Evolutionary conservation across 257 asterid genomes (phyloP), one percentile per base, ranked within the genome.

Genomic region (Verbascum thapsus): DNA sequence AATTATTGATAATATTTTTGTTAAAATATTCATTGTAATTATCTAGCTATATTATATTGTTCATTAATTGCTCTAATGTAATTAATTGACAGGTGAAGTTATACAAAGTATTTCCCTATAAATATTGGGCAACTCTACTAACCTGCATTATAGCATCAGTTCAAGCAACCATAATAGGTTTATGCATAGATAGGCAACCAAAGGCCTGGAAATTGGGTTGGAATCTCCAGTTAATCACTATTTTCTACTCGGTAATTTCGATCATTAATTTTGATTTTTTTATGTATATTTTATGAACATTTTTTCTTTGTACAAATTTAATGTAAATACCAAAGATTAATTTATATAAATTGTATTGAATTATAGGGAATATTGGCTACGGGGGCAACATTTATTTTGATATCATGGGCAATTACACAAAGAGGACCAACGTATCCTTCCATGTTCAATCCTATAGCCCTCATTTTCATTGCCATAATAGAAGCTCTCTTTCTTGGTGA

Each of bases 391-490:
- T 83, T 83, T 63, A 73, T 76, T 64, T 30, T 85, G 55, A 30
- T 83, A 4, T 79, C 87, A 35, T 74, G 79, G 86, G 76, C 82
- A 40, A 60, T 88, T 7, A 2, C 80, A 20, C 48, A 71, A 66
- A 73, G 59, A 39, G 96, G 94, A 26, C 91, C 94, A 0, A 81
- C 91, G 0, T 88, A 88, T 43, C 88, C 91, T 10, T 76, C 96
- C 1, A 83, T 88, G 85, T 88, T 83, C 71, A 88, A 83, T 53
- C 94, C 96, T 19, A n/a, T 83, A 22, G 53, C 83, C 0, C 72
- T 85, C 2, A 71, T 88, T 53, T 55, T 71, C 8, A 69, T 85
- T 6, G 77, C 88, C 7, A 35, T 81, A 3, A 1, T 60, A 0
- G 96, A 88, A 73, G 77, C 83, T 10, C 13, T 79, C 35, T 70